These are phyloP conservation scores for Suillus luteus DNA, from an alignment of 768 basidiomycete species.

Conservation along the genomic window DNA sequence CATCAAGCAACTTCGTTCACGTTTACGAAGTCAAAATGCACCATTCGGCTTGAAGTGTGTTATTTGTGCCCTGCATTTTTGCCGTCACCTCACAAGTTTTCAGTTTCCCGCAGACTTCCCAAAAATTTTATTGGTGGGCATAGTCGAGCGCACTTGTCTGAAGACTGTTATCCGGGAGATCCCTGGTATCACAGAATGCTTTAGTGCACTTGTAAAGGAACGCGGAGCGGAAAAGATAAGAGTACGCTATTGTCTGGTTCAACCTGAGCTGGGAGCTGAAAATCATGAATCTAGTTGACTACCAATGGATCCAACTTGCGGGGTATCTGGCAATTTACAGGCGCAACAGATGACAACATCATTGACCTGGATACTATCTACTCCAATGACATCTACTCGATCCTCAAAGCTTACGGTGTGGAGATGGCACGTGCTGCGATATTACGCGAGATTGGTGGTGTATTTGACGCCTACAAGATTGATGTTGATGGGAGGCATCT, in stretches of 20 bases:
- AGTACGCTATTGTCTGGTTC: constrained; percentile 36
- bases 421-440: constrained; percentile 94
- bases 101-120: constrained; percentile 89
- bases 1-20: constrained; percentile 70
- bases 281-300: constrained; percentile 52
- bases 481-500: constrained; percentile 93
- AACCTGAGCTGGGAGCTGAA: constrained; percentile 3
- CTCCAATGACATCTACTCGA: constrained; percentile 94
- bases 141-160: constrained; percentile 86
- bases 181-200: constrained; percentile 84
- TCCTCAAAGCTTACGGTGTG: constrained; percentile 91
- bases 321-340: constrained; percentile 82
- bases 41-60: constrained; percentile 79
- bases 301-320: constrained; percentile 94
- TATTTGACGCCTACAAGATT: constrained; percentile 95
- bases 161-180: constrained; percentile 89
- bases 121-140: constrained; percentile 90
- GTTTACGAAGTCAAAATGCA: constrained; percentile 67
- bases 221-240: constrained; percentile 49
- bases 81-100: constrained; percentile 9
- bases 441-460: constrained; percentile 85
- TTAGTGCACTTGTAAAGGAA: constrained; percentile 58
- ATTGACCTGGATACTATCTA: constrained; percentile 81
- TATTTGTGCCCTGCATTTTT: neutral
- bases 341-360: constrained; percentile 52